A percentile compares a stretch with the other conserved stretches of the same genome.
These are phyloP conservation scores for Xylariaceae sp. DNA, from an alignment of 2,329 filamentous ascomycete genomes.

Conservation along the genomic window DNA sequence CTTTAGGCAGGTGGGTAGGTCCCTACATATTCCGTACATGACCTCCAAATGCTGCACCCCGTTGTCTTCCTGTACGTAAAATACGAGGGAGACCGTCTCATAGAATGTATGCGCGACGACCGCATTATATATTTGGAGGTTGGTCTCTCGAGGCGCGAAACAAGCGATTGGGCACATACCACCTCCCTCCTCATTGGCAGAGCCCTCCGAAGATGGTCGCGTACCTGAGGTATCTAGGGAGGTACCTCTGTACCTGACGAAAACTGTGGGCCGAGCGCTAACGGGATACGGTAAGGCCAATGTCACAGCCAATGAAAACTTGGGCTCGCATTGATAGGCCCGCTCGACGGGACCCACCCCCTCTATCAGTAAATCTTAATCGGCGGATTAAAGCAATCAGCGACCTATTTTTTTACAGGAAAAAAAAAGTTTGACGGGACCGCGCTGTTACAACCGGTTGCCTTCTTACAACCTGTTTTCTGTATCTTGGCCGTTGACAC, in stretches of 20 bases:
- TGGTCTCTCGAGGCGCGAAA: no score
- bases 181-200: no score
- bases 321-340: not conserved
- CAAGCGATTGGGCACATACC: no score
- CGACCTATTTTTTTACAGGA: not conserved
- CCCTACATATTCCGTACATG: no score
- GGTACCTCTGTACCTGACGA: not conserved
- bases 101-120: no score
- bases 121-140: no score
- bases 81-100: no score
- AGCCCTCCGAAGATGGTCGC: no score
- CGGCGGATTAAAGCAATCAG: not conserved
- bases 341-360: not conserved
- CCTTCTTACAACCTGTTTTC: not conserved
- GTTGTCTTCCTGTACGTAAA: no score
- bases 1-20: no score
- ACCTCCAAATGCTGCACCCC: no score
- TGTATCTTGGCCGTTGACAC: not conserved
- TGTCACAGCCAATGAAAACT: not conserved
- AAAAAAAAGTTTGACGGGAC: slow-evolving; percentile 16
- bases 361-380: not conserved
- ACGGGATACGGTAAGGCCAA: not conserved
- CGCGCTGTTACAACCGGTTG: not conserved
- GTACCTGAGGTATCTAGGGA: not conserved
- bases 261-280: not conserved